Base-by-base conservation (phyloP, 768 basidiomycete genomes). In the Termitomyces eurrhizus region DNA sequence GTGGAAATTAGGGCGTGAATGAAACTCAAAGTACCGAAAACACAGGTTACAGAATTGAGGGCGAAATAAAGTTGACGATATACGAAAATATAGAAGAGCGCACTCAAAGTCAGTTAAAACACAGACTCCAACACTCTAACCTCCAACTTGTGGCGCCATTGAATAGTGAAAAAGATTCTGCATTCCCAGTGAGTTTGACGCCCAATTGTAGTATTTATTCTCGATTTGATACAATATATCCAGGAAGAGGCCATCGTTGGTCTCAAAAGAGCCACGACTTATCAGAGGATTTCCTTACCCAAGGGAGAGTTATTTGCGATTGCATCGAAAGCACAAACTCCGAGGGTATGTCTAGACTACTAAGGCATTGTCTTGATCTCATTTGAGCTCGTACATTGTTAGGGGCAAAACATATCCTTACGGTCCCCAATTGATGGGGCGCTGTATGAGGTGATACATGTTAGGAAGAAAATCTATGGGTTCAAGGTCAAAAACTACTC, bases 151-250 rank as follows among this genome's bases (percentile, higher is more conserved):
- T 14, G 12, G 36, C 3, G 9, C 21, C 16, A 3, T 16, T 13
- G 8, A 7, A 24, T 14, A 4, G 3, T 14, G 1, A 8, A 14
- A 2, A 9, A 0, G 2, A 26, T 12, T 2, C 14, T 4, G 21
- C 21, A 37, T 37, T 14, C 21, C 6, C 12, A 2, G 21, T 52
- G 24, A 7, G 36, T 24, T 14, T 3, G 7, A 8, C 11, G 11
- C 14, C 12, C 5, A 52, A 2, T 16, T 52, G 21, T 6, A 7
- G 7, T 29, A 2, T 7, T 18, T 16, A n/a, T n/a, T 51, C 32
- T 35, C 8, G n/a, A 21, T 36, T 13, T 36, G 2, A 7, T 7
- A 39, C 14, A 39, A 21, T 12, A 36, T 36, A 21, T 35, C n/a
- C 35, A 52, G 33, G 2, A 5, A 13, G 16, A 35, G 3, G 4